Evolutionary conservation across 1,284 basidiomycete species (phyloP).

Genomic region (Pseudozyma hubeiensis): DNA sequence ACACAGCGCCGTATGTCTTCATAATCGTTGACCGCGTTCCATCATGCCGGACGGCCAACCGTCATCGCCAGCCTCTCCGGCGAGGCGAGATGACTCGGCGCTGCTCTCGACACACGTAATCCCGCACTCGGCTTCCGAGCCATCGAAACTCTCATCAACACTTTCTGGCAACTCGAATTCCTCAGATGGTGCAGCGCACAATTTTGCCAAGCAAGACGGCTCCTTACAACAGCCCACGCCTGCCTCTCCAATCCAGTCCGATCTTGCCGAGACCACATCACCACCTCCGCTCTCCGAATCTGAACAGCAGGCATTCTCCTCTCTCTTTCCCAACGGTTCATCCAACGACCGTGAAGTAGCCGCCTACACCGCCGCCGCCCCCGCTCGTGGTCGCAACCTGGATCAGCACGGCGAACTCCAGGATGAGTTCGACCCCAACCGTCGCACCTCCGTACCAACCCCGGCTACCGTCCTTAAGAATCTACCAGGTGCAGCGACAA

Average conservation of each 20-base stretch:
- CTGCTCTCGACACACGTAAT: slow-evolving; percentile 21
- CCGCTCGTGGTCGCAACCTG: slow-evolving; percentile 12
- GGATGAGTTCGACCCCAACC: slow-evolving; percentile 16
- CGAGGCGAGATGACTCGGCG: slow-evolving; percentile 7
- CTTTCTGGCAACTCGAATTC: not conserved
- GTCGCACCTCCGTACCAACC: slow-evolving; percentile 4
- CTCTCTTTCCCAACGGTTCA: slow-evolving; percentile 13
- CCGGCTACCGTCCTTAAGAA: slow-evolving; percentile 25
- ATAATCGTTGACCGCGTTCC: too few species aligned
- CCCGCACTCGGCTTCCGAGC: slow-evolving; percentile 35
- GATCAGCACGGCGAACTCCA: slow-evolving; percentile 24
- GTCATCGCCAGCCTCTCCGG: not conserved
- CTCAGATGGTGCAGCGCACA: too few species aligned
- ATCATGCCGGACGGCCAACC: slow-evolving; percentile 11
- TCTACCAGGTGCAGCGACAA: slow-evolving; percentile 24
- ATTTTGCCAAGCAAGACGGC: too few species aligned
- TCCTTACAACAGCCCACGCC: too few species aligned
- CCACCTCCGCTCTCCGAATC: slow-evolving; percentile 10
- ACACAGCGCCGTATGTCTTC: too few species aligned
- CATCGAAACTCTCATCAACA: slow-evolving; percentile 3
- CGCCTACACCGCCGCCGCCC: slow-evolving; percentile 33
- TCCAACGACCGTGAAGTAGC: slow-evolving; percentile 10
- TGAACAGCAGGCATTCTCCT: slow-evolving; percentile 22
- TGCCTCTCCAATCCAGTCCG: too few species aligned
- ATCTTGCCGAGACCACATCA: not conserved